Base-by-base conservation (phyloP, 345 rosid genomes). In the Xanthoceras sorbifolium region DNA sequence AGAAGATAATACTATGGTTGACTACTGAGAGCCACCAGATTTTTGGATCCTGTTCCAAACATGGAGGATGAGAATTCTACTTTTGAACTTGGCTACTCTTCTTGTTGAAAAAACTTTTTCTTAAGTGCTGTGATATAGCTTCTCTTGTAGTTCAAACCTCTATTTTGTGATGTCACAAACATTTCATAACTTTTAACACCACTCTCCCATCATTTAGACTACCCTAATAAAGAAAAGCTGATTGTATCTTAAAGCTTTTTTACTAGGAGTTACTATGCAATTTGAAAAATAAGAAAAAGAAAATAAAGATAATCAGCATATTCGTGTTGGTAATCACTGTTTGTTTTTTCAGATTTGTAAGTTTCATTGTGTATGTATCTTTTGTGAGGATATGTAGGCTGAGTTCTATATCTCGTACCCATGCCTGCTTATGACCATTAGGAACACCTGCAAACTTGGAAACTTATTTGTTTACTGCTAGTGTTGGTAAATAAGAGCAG, bases 1-100 rank as follows among this genome's bases (percentile, higher is more conserved):
- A 8, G 72, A 68, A 68, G 34, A 26, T 67, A n/a, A 67, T 65
- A 11, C 20, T 10, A 32, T 66, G 54, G 55, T 52, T 67, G 52
- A 34, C 52, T 34, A 12, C 48, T 25, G 20, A 15, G 32, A 44
- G 36, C 29, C 22, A 9, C 29, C 3, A 29, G 28, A 54, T 52
- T 31, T n/a, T 32, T 29, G 64, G 31, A 36, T 22, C 46, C 7
- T 28, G 29, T 20, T 48, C 9, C 28, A 25, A 46, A 15, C 59
- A 31, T 65, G 48, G 28, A 65, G 44, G 38, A 40, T 10, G 42
- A 54, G 7, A 54, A 12, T 18, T 54, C 60, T 54, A 54, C 62
- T 57, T 17, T 57, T 0, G 4, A 57, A 20, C 12, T 57, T 22
- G 40, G 42, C 17, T 69, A 10, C 22, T 54, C 28, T 71, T 22